Percentiles rank a stretch among this genome's conserved stretches.
These are phyloP conservation scores for Teratosphaeria zuluensis DNA, from an alignment of 2,329 filamentous ascomycete genomes.

Conservation along the genomic window DNA sequence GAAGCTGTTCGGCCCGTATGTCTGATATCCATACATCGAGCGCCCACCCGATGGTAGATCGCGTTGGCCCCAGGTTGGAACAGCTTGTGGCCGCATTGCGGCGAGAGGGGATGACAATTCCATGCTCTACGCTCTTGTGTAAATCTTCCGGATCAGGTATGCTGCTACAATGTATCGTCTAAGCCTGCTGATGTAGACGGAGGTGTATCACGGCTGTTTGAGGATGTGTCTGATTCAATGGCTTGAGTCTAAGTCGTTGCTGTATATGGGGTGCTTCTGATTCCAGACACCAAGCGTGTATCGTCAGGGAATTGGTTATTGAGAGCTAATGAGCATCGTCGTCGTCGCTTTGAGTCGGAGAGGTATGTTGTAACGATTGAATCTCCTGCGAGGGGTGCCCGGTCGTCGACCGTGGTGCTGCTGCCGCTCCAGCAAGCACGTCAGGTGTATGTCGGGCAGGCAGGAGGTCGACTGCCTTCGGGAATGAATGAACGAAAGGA, in stretches of 20 bases:
- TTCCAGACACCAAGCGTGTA: conserved; percentile 1
- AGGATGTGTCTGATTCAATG: conserved; percentile 5
- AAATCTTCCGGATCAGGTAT: neutral
- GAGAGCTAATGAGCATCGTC: conserved; percentile 3
- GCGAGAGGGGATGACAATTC: conserved; percentile 90
- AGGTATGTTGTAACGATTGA: neutral
- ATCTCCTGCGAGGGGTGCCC: neutral
- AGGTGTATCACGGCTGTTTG: neutral
- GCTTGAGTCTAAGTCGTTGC: conserved; percentile 4
- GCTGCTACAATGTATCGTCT: neutral
- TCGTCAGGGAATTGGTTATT: neutral
- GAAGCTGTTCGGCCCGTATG: conserved; percentile 55
- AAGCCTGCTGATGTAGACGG: neutral
- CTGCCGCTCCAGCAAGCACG: conserved; percentile 4
- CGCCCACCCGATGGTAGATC: conserved; percentile 44
- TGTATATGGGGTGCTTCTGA: conserved; percentile 3
- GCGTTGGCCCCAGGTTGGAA: conserved; percentile 53
- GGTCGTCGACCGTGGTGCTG: neutral
- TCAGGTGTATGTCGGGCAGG: neutral
- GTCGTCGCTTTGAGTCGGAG: neutral
- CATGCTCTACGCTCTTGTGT: conserved; percentile 44
- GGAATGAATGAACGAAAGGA: neutral
- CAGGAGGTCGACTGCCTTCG: conserved; percentile 9
- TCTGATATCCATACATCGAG: conserved; percentile 43
- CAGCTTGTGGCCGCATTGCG: conserved; percentile 70